Evolutionary conservation across 1,139 yeast species (phyloP), one percentile per base, ranked within the genome.

Genomic region (Eremothecium cymbalariae): DNA sequence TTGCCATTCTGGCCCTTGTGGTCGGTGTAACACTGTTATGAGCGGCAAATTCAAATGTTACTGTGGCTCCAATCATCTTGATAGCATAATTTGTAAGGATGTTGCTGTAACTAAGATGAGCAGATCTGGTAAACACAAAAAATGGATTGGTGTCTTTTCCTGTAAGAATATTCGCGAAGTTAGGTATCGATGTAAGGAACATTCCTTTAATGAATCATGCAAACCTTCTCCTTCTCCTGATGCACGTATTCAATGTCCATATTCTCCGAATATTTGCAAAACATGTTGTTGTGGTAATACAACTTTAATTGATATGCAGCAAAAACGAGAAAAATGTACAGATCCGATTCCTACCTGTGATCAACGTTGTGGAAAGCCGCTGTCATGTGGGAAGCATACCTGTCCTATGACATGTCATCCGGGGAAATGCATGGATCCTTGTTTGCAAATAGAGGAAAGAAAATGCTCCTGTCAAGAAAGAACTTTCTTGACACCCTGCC

Each of bases 1-100:
- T 6, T 81, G 94, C 48, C 96, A 86, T 57, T 55, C 64, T 14
- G 95, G 94, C 0, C 64, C 81, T 19, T 86, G 96, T 63, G 95
- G 94, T 0, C 64, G 67, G 6, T 86, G 96, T 55, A 57, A 62
- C 7, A 66, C 63, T 37, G 47, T 49, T 7, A 54, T 72, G 3
- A 53, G 53, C 8, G 22, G 26, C 4, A 25, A 31, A 7, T 68
- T 71, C 2, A 57, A 49, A 15, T 86, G 96, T 55, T 86, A 81
- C 52, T 86, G 96, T 63, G 95, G 95, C 0, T 21, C 35, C 9
- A 66, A 69, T 29, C 62, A 68, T 4, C 48, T 51, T 4, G 51
- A 67, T 18, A 45, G 55, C 4, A 57, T 78, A 2, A 54, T 57
- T 33, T 83, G 93, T 49, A 56, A 60, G 40, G 70, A 72, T n/a